A percentile compares a stretch with the other conserved stretches of the same genome.
Evolutionary conservation across 2,329 filamentous ascomycete genomes (phyloP).

Genomic region (Fusarium sp.): DNA sequence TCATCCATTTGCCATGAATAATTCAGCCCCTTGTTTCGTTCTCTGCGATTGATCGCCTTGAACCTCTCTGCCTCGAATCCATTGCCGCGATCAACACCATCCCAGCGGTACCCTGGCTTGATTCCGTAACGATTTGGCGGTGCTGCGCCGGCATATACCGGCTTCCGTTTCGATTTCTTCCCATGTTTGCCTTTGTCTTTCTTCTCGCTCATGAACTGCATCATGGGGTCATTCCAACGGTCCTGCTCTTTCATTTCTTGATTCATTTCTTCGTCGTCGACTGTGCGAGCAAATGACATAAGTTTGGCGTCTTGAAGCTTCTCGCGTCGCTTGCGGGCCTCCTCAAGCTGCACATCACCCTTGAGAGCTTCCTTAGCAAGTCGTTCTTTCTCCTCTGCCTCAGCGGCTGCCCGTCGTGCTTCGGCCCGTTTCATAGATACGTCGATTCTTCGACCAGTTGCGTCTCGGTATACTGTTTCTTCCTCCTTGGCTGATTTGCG

Average conservation of each 20-base stretch:
- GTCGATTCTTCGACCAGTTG: constrained; percentile 93
- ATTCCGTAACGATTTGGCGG: constrained; percentile 96
- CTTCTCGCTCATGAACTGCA: constrained; percentile 74
- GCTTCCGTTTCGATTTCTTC: constrained; percentile 60
- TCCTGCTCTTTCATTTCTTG: constrained; percentile 78
- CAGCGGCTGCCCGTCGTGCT: constrained; percentile 71
- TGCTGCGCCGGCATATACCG: constrained; percentile 80
- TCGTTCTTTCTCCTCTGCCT: constrained; percentile 77
- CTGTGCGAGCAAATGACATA: constrained; percentile 80
- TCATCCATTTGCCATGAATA: constrained; percentile 98
- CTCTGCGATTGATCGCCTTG: constrained; percentile 81
- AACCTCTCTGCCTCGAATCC: constrained; percentile 96
- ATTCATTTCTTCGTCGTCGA: constrained; percentile 90
- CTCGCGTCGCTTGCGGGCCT: constrained; percentile 72
- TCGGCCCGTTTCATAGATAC: constrained; percentile 91
- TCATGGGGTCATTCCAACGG: constrained; percentile 95
- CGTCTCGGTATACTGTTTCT: constrained; percentile 95
- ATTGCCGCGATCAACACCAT: constrained; percentile 93
- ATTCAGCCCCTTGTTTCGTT: constrained; percentile 81
- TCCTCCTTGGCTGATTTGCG: constrained; percentile 62
- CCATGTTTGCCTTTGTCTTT: constrained; percentile 45
- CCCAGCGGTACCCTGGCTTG: constrained; percentile 91
- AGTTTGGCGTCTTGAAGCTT: constrained; percentile 82
- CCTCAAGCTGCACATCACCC: constrained; percentile 84
- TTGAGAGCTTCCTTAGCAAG: constrained; percentile 76